Evolutionary conservation across 164 flowering plant species (phyloP).

Genomic region (Magnolia officinalis): DNA sequence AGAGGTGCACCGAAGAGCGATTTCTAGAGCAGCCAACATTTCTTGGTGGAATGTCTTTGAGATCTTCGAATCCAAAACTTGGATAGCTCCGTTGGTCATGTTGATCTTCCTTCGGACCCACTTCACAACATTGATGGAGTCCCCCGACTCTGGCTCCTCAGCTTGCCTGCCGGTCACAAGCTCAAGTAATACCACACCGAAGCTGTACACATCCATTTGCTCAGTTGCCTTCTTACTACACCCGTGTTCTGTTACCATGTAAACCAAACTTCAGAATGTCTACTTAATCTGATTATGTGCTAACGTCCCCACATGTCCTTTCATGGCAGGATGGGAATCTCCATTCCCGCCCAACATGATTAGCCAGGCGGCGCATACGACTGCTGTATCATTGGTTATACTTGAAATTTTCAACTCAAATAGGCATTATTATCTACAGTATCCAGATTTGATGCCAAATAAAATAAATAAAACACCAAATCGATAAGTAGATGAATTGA

Average conservation of each 20-base stretch:
- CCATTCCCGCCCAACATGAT: too few species aligned
- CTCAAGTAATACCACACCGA: conserved; percentile 74
- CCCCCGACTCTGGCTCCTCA: conserved; percentile 33
- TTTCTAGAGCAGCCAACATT: conserved; percentile 60
- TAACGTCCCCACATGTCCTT: too few species aligned
- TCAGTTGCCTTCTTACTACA: conserved; percentile 61
- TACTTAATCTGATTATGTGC: not conserved
- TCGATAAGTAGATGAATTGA: too few species aligned
- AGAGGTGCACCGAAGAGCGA: conserved; percentile 73
- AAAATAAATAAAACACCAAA: too few species aligned
- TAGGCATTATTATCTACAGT: too few species aligned
- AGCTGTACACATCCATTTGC: conserved; percentile 75
- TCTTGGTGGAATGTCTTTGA: conserved; percentile 33
- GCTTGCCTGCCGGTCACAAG: conserved; percentile 73
- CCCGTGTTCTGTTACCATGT: conserved; percentile 45
- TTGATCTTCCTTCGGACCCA: conserved; percentile 84
- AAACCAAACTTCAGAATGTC: not conserved
- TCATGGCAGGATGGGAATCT: too few species aligned
- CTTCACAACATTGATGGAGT: conserved; percentile 55
- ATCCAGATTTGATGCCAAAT: too few species aligned
- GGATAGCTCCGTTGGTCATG: conserved; percentile 49
- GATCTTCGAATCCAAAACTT: conserved; percentile 63
- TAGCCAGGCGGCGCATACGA: too few species aligned
- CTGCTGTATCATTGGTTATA: too few species aligned
- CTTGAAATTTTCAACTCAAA: too few species aligned